Evolutionary conservation across 768 basidiomycete species (phyloP), one percentile per base, ranked within the genome.

Genomic region (Lyophyllum semitale): DNA sequence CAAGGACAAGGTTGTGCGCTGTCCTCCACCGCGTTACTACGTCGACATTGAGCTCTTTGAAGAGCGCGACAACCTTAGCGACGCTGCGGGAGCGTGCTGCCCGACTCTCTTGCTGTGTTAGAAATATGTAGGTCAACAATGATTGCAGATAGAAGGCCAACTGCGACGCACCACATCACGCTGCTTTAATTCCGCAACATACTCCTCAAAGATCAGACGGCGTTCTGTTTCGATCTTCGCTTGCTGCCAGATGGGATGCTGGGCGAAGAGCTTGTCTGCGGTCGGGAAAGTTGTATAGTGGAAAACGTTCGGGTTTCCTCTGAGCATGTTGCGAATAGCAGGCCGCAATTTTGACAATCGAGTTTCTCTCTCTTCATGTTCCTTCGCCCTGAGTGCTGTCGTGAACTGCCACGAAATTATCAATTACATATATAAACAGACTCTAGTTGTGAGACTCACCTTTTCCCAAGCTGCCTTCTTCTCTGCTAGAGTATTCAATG

Each of bases 391-490:
- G 44, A 94, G 76, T 50, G 79, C 82, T 51, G 84, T 84, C 49
- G 87, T 89, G 71, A 89, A 98, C 93, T 94, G 62, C 8, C 44
- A 43, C 47, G 41, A 26, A 25, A 51, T 29, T 13, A 27, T 50
- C 35, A 63, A 50, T 45, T 61, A 48, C 33, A 55, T 15, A 23
- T 22, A 27, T 4, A 26, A 22, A 42, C 2, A n/a, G 22, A 27
- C 25, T 40, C 26, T n/a, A 52, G 13, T 35, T n/a, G n/a, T n/a
- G 49, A 26, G 22, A 68, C 82, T 35, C 51, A 93, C 95, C 83
- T 95, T 94, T 72, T 95, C 92, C 84, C 92, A 99, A 52, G 88
- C 85, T 51, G 86, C 77, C 75, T 97, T 98, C 76, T 95, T 95
- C 74, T 99, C 95, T 15, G 93, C 93, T 45, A 98, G 80, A 42